Conservation (phyloP, 495 filamentous ascomycete species). For the Penicillium angulare region DNA sequence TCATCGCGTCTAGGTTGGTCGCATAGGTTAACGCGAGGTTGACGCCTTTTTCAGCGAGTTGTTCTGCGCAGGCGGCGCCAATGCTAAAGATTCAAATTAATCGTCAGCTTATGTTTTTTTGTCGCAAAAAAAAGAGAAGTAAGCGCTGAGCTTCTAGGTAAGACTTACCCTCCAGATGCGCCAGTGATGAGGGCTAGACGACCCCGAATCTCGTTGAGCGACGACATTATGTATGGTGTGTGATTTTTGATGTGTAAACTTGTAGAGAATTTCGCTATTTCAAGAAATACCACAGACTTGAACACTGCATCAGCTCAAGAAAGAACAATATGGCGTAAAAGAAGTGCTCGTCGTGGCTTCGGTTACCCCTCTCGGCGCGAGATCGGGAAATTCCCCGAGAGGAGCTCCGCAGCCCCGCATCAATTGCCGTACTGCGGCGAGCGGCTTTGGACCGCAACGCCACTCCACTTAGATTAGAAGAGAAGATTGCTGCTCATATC, state of each 20-base stretch:
- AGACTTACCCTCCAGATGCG: conserved; percentile 60
- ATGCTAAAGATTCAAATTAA: conserved; percentile 39
- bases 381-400: conserved; percentile 23
- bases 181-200: conserved; percentile 64
- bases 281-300: no score
- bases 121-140: no score
- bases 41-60: conserved; percentile 51
- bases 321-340: conserved; percentile 2
- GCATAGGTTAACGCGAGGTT: conserved; percentile 64
- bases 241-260: no score
- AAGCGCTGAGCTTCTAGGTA: not conserved
- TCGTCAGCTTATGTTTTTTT: conserved; percentile 2
- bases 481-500: conserved; percentile 45
- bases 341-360: conserved; percentile 7
- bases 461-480: conserved; percentile 24
- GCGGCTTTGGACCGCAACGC: conserved; percentile 2
- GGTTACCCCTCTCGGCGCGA: conserved; percentile 23
- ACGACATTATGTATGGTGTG: conserved; percentile 17
- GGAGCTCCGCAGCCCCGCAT: conserved; percentile 21
- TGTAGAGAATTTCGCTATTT: no score
- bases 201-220: conserved; percentile 53
- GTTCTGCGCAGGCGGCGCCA: conserved; percentile 57
- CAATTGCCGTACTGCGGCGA: conserved; percentile 15
- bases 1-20: conserved; percentile 46
- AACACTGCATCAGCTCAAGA: no score